Evolutionary conservation across 225 moss, liverwort and hornwort genomes (phyloP), one percentile per base, ranked within the genome.

Genomic region (Marchantia paleacea): DNA sequence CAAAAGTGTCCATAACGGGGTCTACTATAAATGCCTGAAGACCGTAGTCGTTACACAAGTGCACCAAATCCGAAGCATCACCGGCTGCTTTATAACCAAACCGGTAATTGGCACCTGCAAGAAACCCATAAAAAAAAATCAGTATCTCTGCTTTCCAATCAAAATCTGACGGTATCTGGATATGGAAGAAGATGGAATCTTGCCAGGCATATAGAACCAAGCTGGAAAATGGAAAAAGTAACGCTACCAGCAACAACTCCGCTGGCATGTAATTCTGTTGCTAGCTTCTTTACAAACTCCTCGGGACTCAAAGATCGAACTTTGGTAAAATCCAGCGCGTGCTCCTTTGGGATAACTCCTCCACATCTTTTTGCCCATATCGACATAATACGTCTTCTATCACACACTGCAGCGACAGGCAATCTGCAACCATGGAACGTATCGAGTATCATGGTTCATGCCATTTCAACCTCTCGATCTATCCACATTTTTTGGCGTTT

Each of bases 21-120:
- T 94, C 91, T 71, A 99, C 97, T 67, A 99, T 94, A 28, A 86
- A 80, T 10, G 91, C 82, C 80, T 91, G 88, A 72, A 99, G 88
- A 52, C 97, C 95, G 81, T 91, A 92, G 51, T 92, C 92, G 66
- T 82, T 78, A 85, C 97, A 93, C 77, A 95, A 81, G 20, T 89
- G 90, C 67, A 94, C 95, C 74, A 99, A 85, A 84, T 99, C 97
- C 13, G 95, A 87, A 67, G 93, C 90, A 87, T 90, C 90, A 39
- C 95, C 97, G 7, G 97, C 94, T 84, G 97, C 97, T 85, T 84
- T 91, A 81, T 92, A 99, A 73, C 97, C 97, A 85, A 99, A 99
- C 26, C 97, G 92, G 79, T 99, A 99, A 84, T 99, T 91, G 55
- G 89, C 88, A 81, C 97, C 97, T 99, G 84, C 75, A 84, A 49